Conservation (phyloP, 768 basidiomycete species). For the Mrakia frigida region DNA sequence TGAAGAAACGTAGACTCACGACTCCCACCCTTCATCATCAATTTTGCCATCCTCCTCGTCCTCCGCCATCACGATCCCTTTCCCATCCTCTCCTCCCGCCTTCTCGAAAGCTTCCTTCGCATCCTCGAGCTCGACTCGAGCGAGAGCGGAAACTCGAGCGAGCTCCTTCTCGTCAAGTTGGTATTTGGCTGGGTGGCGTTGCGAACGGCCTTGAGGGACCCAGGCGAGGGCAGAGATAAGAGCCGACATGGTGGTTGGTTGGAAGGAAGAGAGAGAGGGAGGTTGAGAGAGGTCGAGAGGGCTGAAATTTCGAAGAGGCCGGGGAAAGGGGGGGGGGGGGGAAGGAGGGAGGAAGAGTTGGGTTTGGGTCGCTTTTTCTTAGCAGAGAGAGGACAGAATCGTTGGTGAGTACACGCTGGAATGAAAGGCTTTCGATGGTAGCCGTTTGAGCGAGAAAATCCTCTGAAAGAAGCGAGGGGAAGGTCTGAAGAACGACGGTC, state of each 20-base stretch:
- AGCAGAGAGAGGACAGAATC: too few relatives aligned
- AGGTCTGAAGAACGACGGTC: too few relatives aligned
- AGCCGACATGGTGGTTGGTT: conserved; percentile 24
- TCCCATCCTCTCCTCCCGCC: conserved; percentile 52
- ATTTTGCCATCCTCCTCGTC: conserved; percentile 63
- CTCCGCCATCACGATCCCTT: conserved; percentile 62
- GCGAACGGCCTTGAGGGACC: conserved; percentile 75
- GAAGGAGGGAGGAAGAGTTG: neutral
- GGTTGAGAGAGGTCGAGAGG: neutral
- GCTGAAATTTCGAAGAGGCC: neutral
- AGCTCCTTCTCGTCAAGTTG: conserved; percentile 84
- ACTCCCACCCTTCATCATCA: conserved; percentile 65
- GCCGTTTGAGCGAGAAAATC: too few relatives aligned
- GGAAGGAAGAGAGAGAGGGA: neutral
- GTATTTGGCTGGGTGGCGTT: conserved; percentile 75
- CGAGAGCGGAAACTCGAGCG: conserved; percentile 79
- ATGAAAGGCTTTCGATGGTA: too few relatives aligned
- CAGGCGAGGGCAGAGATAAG: conserved; percentile 43
- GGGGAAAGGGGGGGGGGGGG: neutral
- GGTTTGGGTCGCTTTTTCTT: too few relatives aligned
- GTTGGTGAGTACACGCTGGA: too few relatives aligned
- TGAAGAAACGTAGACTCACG: conserved; percentile 57
- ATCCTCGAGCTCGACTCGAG: conserved; percentile 82
- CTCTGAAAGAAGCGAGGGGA: too few relatives aligned
- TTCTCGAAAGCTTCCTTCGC: conserved; percentile 77